phyloP scores from a whole-genome alignment of 805 yeast genomes.

The Yamadazyma ubonensis region DNA sequence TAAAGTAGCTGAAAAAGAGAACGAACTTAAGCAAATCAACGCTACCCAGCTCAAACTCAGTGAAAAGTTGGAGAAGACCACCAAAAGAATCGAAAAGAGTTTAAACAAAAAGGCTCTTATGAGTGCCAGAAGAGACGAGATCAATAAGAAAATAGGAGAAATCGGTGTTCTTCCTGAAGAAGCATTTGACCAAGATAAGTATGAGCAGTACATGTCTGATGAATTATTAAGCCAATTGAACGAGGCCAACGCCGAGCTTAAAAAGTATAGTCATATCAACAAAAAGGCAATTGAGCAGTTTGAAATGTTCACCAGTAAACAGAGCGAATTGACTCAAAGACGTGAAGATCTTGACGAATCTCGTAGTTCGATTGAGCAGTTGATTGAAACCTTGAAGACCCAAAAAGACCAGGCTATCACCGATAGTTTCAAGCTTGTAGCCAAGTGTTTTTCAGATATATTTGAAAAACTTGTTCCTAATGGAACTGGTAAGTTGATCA shows the following conservation, averaged over 20 bases:
- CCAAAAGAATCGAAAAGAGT: slow-evolving; percentile 62
- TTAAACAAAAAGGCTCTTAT: slow-evolving; percentile 62
- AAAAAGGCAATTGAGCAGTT: slow-evolving; percentile 88
- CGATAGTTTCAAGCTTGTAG: slow-evolving; percentile 73
- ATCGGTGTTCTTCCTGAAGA: slow-evolving; percentile 90
- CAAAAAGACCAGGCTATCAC: slow-evolving; percentile 83
- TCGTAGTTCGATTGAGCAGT: slow-evolving; percentile 65
- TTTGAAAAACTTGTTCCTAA: slow-evolving; percentile 81
- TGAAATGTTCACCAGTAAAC: slow-evolving; percentile 67
- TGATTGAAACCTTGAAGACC: slow-evolving; percentile 66
- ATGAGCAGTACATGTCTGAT: slow-evolving; percentile 47
- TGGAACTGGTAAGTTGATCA: slow-evolving; percentile 73
- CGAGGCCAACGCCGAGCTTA: slow-evolving; percentile 54
- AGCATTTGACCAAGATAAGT: slow-evolving; percentile 51
- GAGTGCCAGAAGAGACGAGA: slow-evolving; percentile 62
- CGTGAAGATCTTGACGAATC: slow-evolving; percentile 69
- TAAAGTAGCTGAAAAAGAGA: slow-evolving; percentile 36
- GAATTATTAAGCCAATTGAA: slow-evolving; percentile 54
- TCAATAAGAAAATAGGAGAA: slow-evolving; percentile 71
- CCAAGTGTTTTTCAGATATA: slow-evolving; percentile 67
- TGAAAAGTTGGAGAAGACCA: slow-evolving; percentile 56
- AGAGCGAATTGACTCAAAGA: slow-evolving; percentile 63
- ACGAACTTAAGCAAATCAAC: slow-evolving; percentile 48
- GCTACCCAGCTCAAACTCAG: slow-evolving; percentile 55
- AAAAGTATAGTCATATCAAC: slow-evolving; percentile 73